Evolutionary conservation across 345 rosid genomes (phyloP).

Genomic region (Arabis hirsuta): DNA sequence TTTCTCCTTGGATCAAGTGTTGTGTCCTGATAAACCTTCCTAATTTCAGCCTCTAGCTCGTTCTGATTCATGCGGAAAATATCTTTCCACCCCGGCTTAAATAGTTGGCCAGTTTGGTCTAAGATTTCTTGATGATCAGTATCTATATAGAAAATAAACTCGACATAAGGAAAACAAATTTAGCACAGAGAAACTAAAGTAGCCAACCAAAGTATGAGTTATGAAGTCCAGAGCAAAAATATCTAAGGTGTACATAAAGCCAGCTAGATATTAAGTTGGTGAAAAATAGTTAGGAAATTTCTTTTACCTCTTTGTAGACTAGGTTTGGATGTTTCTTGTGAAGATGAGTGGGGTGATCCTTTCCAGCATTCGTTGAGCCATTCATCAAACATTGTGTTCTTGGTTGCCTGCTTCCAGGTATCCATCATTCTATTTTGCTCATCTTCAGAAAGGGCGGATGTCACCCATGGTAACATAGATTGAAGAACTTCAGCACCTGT

Average conservation of each 20-base stretch:
- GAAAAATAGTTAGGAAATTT: slow-evolving; percentile 21
- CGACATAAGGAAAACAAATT: slow-evolving; percentile 36
- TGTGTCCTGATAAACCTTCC: slow-evolving; percentile 84
- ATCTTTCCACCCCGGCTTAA: slow-evolving; percentile 98
- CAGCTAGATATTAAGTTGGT: slow-evolving; percentile 16
- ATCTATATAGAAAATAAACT: slow-evolving; percentile 44
- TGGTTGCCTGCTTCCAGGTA: slow-evolving; percentile 94
- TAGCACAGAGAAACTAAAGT: slow-evolving; percentile 19
- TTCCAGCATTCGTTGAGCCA: slow-evolving; percentile 90
- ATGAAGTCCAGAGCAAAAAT: slow-evolving; percentile 19
- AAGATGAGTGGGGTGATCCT: slow-evolving; percentile 56
- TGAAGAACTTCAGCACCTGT: slow-evolving; percentile 94
- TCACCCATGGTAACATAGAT: slow-evolving; percentile 95
- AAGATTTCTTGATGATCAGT: slow-evolving; percentile 60
- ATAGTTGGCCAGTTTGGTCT: slow-evolving; percentile 70
- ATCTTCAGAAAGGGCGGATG: slow-evolving; percentile 82
- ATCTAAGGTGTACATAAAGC: slow-evolving; percentile 19
- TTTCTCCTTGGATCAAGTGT: slow-evolving; percentile 94
- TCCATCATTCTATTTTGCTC: slow-evolving; percentile 97
- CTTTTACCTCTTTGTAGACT: slow-evolving; percentile 54
- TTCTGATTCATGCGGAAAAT: slow-evolving; percentile 93
- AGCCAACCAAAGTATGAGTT: slow-evolving; percentile 27
- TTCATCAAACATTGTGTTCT: slow-evolving; percentile 91
- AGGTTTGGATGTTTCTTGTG: slow-evolving; percentile 55
- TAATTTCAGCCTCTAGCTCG: slow-evolving; percentile 88